A percentile compares a stretch with the other conserved stretches of the same genome.
phyloP scores from a whole-genome alignment of 305 asterid species.

The Andrographis paniculata region DNA sequence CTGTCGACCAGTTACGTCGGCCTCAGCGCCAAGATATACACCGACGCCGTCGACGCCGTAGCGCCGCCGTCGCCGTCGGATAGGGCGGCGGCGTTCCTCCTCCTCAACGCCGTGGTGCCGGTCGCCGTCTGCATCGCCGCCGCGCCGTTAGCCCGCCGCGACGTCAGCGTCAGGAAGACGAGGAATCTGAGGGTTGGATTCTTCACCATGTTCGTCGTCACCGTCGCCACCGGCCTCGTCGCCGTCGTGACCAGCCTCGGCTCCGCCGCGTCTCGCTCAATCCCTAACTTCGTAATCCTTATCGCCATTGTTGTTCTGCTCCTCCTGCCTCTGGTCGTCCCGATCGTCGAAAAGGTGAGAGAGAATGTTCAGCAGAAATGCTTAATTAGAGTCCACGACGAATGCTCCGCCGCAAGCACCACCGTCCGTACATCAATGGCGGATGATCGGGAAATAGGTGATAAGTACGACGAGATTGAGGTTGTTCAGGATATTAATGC shows the following conservation, averaged over 20 bases:
- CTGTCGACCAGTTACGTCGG: slow-evolving; percentile 81
- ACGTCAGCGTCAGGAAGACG: slow-evolving; percentile 24
- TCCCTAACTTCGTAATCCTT: slow-evolving; percentile 18
- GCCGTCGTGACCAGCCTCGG: slow-evolving; percentile 49
- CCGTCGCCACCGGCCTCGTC: slow-evolving; percentile 39
- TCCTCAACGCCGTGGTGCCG: slow-evolving; percentile 49
- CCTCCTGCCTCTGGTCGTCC: slow-evolving; percentile 28
- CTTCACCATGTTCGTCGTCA: slow-evolving; percentile 39
- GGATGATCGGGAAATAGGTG: neutral
- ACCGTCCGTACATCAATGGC: neutral
- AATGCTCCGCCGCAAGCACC: slow-evolving; percentile 1
- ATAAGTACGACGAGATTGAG: neutral
- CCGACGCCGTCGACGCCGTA: slow-evolving; percentile 41
- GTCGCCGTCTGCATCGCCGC: slow-evolving; percentile 24
- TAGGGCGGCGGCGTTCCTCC: slow-evolving; percentile 41
- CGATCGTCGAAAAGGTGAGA: slow-evolving; percentile 35
- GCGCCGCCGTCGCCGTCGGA: slow-evolving; percentile 10
- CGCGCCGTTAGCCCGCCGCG: slow-evolving; percentile 32
- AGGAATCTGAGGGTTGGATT: slow-evolving; percentile 52
- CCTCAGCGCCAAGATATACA: slow-evolving; percentile 54
- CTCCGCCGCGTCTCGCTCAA: slow-evolving; percentile 1
- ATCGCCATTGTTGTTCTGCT: slow-evolving; percentile 32
- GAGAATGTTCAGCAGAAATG: slow-evolving; percentile 42
- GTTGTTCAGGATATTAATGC: slow-evolving; percentile 44
- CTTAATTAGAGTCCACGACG: slow-evolving; percentile 40